Conservation (phyloP, 1,139 yeast genomes). For the Candida tetrigidarum region DNA sequence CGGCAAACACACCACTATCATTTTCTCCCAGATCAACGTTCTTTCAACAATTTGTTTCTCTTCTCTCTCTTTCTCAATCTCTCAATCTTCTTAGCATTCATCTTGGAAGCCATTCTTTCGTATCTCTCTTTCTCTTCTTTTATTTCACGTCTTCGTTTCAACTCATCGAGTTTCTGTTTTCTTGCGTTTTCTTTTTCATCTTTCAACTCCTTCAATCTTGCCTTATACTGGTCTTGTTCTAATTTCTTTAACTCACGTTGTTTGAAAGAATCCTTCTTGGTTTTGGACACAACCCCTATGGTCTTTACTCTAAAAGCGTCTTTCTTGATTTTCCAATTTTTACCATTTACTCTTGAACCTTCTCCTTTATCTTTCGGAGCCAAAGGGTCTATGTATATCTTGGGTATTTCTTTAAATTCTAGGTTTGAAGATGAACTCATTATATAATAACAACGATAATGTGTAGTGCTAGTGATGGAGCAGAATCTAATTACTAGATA, state of each 20-base stretch:
- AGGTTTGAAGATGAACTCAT: constrained; percentile 33
- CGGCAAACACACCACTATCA: no score
- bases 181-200: constrained; percentile 64
- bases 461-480: no score
- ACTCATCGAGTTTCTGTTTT: constrained; percentile 51
- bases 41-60: constrained; percentile 79
- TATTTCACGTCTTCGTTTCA: constrained; percentile 68
- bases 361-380: constrained; percentile 35
- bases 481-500: no score
- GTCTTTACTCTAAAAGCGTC: constrained; percentile 51
- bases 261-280: constrained; percentile 25
- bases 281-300: constrained; percentile 25
- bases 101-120: constrained; percentile 68
- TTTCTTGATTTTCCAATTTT: constrained; percentile 60
- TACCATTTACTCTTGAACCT: constrained; percentile 56
- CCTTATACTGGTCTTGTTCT: constrained; percentile 50
- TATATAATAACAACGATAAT: background rate
- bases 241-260: constrained; percentile 40
- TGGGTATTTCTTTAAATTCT: constrained; percentile 31
- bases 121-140: constrained; percentile 78
- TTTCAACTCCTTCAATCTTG: constrained; percentile 58
- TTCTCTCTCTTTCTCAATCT: constrained; percentile 80
- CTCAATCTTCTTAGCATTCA: constrained; percentile 80
- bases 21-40: constrained; percentile 46
- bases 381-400: constrained; percentile 31